These are phyloP conservation scores for Boehmeria nivea DNA, from an alignment of 306 rosid species.

Conservation along the genomic window DNA sequence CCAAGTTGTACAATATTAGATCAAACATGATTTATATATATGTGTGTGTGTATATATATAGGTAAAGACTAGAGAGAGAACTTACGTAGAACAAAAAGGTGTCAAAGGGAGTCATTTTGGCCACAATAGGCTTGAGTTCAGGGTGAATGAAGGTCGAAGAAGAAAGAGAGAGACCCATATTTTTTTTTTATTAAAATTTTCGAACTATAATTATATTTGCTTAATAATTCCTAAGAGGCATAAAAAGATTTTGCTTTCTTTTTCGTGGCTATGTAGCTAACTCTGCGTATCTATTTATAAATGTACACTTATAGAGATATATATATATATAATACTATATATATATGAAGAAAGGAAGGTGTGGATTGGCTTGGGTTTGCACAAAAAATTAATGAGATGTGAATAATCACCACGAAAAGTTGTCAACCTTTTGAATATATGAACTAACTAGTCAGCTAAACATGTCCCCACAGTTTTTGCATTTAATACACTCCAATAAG, in stretches of 20 bases:
- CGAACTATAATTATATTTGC: too few relatives aligned
- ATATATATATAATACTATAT: not conserved
- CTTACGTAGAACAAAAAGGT: conserved; percentile 47
- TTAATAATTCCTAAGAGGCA: too few relatives aligned
- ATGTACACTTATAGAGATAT: not conserved
- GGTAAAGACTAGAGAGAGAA: not conserved
- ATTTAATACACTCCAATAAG: not conserved
- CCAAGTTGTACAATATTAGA: not conserved
- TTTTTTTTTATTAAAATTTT: not conserved
- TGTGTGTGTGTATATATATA: not conserved
- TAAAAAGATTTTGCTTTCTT: too few relatives aligned
- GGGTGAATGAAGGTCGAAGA: conserved; percentile 45
- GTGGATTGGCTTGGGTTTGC: too few relatives aligned
- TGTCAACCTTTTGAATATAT: not conserved
- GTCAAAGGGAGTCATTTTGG: conserved; percentile 53
- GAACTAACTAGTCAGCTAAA: not conserved
- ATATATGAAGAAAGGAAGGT: not conserved
- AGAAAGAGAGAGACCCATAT: conserved; percentile 36
- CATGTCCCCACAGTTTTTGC: not conserved
- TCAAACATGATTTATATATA: not conserved
- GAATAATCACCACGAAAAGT: not conserved
- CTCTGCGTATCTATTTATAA: not conserved
- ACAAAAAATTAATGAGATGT: not conserved
- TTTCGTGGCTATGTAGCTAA: too few relatives aligned
- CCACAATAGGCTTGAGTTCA: conserved; percentile 40